phyloP scores from a whole-genome alignment of 148 eudicot genomes.

The Arbutus unedo region DNA sequence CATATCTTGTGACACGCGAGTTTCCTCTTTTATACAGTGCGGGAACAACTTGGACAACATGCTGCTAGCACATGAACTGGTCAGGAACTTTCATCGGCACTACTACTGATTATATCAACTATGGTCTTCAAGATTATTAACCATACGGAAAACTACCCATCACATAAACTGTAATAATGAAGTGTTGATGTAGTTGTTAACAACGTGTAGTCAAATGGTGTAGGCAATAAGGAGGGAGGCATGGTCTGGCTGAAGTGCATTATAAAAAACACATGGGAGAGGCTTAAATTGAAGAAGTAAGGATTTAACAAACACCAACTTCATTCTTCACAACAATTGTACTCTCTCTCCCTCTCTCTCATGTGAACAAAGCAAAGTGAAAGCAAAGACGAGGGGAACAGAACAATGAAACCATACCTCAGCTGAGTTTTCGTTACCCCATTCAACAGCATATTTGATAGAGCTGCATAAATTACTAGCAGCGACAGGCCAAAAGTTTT shows the following conservation, averaged over 20 bases:
- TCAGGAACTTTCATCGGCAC: no score
- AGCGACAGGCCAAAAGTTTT: constrained; percentile 71
- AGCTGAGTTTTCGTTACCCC: constrained; percentile 56
- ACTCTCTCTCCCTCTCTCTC: neutral
- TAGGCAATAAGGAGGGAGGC: constrained; percentile 2
- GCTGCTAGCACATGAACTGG: no score
- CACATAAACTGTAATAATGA: neutral
- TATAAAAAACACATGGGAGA: neutral
- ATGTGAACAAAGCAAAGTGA: neutral
- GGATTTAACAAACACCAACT: neutral
- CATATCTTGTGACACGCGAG: no score
- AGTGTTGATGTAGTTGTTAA: neutral
- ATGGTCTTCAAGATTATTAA: neutral
- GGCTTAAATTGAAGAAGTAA: neutral
- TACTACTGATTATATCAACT: neutral
- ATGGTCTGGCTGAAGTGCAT: neutral
- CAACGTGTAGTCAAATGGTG: neutral
- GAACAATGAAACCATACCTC: constrained; percentile 37
- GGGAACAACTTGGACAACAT: no score
- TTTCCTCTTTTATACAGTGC: no score
- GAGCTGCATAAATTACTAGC: constrained; percentile 48
- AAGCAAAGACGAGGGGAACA: neutral
- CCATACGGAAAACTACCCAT: neutral
- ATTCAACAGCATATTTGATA: constrained; percentile 70
- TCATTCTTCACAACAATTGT: neutral